These are phyloP conservation scores for Theobroma cacao DNA, from an alignment of 345 rosid species.

Conservation along the genomic window DNA sequence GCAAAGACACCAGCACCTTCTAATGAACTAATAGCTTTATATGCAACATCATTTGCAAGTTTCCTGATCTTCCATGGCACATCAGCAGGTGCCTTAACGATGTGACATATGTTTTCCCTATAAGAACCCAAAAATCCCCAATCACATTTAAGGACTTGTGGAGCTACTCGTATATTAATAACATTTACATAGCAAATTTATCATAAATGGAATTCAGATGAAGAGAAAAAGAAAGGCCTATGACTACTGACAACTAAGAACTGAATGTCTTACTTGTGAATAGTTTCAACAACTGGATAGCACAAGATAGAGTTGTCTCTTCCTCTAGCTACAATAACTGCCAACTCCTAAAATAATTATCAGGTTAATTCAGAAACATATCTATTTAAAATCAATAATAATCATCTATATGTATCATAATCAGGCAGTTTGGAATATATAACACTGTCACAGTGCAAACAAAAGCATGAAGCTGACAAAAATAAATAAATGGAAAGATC, in stretches of 20 bases:
- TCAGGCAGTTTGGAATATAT: slow-evolving; percentile 2
- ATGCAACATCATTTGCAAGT: slow-evolving; percentile 81
- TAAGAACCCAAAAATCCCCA: slow-evolving; percentile 13
- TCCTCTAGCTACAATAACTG: slow-evolving; percentile 93
- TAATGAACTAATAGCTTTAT: slow-evolving; percentile 71
- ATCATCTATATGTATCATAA: background rate
- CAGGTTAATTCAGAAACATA: background rate
- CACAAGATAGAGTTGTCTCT: slow-evolving; percentile 77
- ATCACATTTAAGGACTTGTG: slow-evolving; percentile 10
- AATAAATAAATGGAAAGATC: background rate
- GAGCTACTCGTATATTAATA: background rate
- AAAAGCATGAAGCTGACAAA: background rate
- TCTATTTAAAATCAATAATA: background rate
- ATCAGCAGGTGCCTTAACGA: slow-evolving; percentile 88
- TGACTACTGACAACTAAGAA: background rate
- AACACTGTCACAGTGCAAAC: background rate
- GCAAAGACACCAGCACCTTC: slow-evolving; percentile 98
- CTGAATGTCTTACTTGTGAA: slow-evolving; percentile 64
- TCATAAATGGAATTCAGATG: slow-evolving; percentile 6
- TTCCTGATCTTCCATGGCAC: slow-evolving; percentile 78
- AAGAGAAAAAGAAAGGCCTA: background rate
- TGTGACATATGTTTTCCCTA: slow-evolving; percentile 95
- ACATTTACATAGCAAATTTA: background rate
- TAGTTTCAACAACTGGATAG: slow-evolving; percentile 92
- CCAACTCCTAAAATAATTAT: slow-evolving; percentile 54